Conservation (phyloP, 768 basidiomycete species). For the Suillus clintonianus region DNA sequence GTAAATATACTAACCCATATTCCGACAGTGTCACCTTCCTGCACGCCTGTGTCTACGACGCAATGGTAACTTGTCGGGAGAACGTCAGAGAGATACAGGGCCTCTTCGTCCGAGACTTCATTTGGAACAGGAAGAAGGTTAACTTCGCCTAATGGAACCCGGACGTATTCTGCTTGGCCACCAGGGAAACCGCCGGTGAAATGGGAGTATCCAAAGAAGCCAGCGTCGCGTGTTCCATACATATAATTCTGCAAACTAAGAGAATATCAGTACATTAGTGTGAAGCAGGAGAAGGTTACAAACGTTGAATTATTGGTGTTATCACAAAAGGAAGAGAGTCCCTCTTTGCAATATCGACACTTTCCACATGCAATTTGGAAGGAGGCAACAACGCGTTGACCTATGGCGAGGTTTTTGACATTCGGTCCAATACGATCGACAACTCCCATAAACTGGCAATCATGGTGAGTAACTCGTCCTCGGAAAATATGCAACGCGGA, state of each 20-base stretch:
- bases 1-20: slow-evolving; percentile 53
- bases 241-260: slow-evolving; percentile 52
- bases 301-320: slow-evolving; percentile 66
- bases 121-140: slow-evolving; percentile 74
- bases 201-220: slow-evolving; percentile 73
- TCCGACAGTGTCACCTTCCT: slow-evolving; percentile 68
- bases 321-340: slow-evolving; percentile 73
- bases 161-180: slow-evolving; percentile 76
- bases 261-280: background rate
- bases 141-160: slow-evolving; percentile 70
- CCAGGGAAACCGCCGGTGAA: slow-evolving; percentile 73
- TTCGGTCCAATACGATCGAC: slow-evolving; percentile 66
- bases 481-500: slow-evolving; percentile 16
- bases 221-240: slow-evolving; percentile 70
- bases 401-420: slow-evolving; percentile 59
- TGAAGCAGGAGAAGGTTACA: slow-evolving; percentile 26
- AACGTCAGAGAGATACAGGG: slow-evolving; percentile 58
- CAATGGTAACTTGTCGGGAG: slow-evolving; percentile 74
- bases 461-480: background rate
- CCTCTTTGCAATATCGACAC: slow-evolving; percentile 73
- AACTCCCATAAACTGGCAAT: slow-evolving; percentile 59
- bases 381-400: slow-evolving; percentile 75
- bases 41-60: slow-evolving; percentile 73
- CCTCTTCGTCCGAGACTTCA: slow-evolving; percentile 62
- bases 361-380: slow-evolving; percentile 80